Percentiles rank a stretch among this genome's conserved stretches.
phyloP scores from a whole-genome alignment of 768 basidiomycete genomes.

The Glaciozyma martinii region DNA sequence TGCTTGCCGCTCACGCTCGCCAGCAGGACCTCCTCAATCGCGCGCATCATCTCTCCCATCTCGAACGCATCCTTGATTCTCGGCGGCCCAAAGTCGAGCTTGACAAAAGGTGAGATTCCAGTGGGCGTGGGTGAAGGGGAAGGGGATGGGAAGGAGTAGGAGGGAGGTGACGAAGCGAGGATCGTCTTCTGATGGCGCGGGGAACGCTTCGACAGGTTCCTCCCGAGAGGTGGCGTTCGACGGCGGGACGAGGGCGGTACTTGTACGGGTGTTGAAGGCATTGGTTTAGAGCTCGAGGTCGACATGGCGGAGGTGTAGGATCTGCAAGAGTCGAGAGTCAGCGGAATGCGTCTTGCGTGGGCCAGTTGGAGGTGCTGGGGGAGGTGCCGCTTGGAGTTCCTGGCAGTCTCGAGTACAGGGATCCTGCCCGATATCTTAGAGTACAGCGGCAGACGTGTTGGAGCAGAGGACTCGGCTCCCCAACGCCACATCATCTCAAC shows the following conservation, averaged over 20 bases:
- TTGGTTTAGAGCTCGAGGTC: no score
- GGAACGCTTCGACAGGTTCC: not conserved
- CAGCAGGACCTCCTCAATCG: not conserved
- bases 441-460: no score
- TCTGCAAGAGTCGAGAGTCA: no score
- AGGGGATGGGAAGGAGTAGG: not conserved
- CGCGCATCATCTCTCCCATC: not conserved
- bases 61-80: not conserved
- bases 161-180: not conserved
- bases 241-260: not conserved
- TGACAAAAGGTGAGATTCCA: not conserved
- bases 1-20: not conserved
- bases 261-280: no score
- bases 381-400: no score
- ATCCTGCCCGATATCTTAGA: no score
- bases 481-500: no score
- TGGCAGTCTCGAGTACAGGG: no score
- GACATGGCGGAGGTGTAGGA: no score
- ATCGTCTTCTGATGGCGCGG: not conserved
- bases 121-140: not conserved
- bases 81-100: not conserved
- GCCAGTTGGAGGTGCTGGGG: no score
- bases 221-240: not conserved
- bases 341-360: no score
- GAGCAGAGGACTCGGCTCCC: no score